phyloP scores from a whole-genome alignment of 371 early-diverging fungal genomes.

The Mortierella sp. region DNA sequence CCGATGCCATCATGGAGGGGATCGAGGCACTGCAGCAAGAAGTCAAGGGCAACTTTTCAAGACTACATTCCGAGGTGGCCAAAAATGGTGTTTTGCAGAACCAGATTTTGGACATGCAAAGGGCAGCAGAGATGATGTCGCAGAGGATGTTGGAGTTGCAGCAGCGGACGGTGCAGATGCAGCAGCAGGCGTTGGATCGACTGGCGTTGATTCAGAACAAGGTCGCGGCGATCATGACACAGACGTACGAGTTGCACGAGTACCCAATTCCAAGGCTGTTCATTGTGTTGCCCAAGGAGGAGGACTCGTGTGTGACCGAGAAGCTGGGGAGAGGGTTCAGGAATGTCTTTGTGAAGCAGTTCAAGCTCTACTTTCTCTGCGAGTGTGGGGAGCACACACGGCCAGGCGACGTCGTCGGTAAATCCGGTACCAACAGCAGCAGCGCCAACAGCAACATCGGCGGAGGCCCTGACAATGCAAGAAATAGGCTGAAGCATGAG shows the following conservation, averaged over 20 bases:
- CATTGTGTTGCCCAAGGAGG: conserved; percentile 17
- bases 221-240: conserved; percentile 9
- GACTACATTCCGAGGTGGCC: background rate
- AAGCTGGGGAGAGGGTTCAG: background rate
- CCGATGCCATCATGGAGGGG: background rate
- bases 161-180: conserved; percentile 15
- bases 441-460: background rate
- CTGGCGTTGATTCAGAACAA: background rate
- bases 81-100: background rate
- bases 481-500: conserved; percentile 9
- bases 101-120: conserved; percentile 3
- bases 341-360: background rate
- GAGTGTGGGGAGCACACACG: conserved; percentile 20
- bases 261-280: conserved; percentile 19
- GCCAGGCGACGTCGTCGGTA: background rate
- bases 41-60: background rate
- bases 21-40: background rate
- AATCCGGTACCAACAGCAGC: background rate
- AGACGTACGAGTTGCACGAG: conserved; percentile 19
- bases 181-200: background rate
- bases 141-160: background rate
- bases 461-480: background rate
- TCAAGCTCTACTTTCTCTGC: conserved; percentile 22
- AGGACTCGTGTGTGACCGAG: background rate
- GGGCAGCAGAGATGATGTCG: background rate